These are phyloP conservation scores for Mycena sanguinolenta DNA, from an alignment of 768 basidiomycete genomes.

Conservation along the genomic window DNA sequence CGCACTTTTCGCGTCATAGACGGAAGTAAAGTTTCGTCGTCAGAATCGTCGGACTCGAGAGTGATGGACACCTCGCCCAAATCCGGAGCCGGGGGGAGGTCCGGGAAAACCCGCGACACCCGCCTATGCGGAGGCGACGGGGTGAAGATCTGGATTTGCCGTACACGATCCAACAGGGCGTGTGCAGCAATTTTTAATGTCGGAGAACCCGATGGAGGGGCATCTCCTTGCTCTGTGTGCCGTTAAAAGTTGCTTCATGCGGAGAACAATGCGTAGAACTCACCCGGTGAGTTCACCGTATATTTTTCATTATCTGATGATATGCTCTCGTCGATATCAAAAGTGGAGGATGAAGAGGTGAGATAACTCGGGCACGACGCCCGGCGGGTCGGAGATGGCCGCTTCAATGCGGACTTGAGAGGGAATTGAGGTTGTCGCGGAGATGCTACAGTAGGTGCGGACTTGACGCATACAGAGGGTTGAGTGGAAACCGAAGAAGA, in stretches of 20 bases:
- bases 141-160: background rate
- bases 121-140: background rate
- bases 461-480: background rate
- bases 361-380: background rate
- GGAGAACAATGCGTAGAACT: background rate
- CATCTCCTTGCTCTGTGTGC: background rate
- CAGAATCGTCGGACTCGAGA: slow-evolving; percentile 3
- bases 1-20: background rate
- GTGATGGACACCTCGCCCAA: slow-evolving; percentile 3
- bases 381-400: background rate
- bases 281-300: background rate
- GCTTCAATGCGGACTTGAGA: background rate
- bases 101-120: background rate
- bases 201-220: background rate
- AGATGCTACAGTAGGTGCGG: background rate
- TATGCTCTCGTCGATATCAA: no score
- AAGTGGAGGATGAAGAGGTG: no score
- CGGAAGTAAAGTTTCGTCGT: background rate
- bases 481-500: background rate
- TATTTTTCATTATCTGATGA: background rate
- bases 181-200: background rate
- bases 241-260: background rate
- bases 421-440: background rate
- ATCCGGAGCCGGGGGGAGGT: slow-evolving; percentile 1
- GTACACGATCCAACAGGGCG: background rate